Conservation (phyloP, 495 filamentous ascomycete genomes). For the Penicillium daleae region DNA sequence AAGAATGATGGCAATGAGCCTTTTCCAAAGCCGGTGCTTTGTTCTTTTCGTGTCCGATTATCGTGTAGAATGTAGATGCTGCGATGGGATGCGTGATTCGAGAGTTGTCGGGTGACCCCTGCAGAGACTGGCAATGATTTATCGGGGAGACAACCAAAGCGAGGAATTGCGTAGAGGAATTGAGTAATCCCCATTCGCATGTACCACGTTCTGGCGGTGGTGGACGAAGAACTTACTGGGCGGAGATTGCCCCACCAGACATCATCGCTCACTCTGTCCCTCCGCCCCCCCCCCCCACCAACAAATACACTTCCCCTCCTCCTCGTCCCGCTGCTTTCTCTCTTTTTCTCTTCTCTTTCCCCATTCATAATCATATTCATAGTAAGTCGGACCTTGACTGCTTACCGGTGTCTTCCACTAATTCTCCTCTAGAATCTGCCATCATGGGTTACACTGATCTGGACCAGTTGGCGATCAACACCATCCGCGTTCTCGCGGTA, state of each 20-base stretch:
- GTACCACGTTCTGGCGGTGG: too few relatives aligned
- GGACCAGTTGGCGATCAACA: slow-evolving; percentile 93
- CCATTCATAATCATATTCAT: slow-evolving; percentile 27
- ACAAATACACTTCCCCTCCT: slow-evolving; percentile 38
- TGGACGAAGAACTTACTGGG: not conserved
- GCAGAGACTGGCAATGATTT: not conserved
- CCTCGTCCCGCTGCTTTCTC: slow-evolving; percentile 27
- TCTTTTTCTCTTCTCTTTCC: slow-evolving; percentile 19
- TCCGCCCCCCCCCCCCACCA: slow-evolving; percentile 31
- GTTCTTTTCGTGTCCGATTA: not conserved
- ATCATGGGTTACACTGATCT: slow-evolving; percentile 88
- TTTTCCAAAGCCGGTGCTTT: not conserved
- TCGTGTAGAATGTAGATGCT: not conserved
- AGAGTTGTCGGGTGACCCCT: not conserved
- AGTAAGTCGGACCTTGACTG: slow-evolving; percentile 9
- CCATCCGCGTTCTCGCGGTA: slow-evolving; percentile 95
- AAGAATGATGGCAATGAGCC: not conserved
- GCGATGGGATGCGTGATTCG: not conserved
- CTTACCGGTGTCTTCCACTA: slow-evolving; percentile 27
- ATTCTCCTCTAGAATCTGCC: slow-evolving; percentile 41
- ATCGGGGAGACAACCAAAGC: not conserved
- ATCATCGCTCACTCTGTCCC: too few relatives aligned
- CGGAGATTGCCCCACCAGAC: slow-evolving; percentile 34
- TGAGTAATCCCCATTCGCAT: too few relatives aligned
- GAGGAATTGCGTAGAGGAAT: too few relatives aligned